A percentile compares a stretch with the other conserved stretches of the same genome.
phyloP scores from a whole-genome alignment of 2,329 filamentous ascomycete species.

The Myotisia sp. region DNA sequence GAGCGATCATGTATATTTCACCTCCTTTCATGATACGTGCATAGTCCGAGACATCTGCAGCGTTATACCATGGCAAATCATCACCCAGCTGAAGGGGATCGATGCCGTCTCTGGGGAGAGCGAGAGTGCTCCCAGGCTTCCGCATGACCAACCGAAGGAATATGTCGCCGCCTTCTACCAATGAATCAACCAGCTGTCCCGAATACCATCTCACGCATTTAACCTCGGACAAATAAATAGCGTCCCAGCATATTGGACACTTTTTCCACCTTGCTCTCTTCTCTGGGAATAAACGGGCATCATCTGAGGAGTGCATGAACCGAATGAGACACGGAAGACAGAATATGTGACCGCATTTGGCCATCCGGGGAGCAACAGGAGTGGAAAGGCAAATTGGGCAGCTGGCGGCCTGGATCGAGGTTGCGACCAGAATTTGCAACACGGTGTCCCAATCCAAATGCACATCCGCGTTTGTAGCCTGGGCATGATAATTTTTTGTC shows the following conservation, averaged over 20 bases:
- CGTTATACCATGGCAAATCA: slow-evolving; percentile 88
- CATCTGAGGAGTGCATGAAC: slow-evolving; percentile 83
- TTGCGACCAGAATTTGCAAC: slow-evolving; percentile 78
- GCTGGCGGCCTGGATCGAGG: slow-evolving; percentile 71
- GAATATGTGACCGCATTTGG: slow-evolving; percentile 92
- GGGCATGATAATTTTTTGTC: slow-evolving; percentile 59
- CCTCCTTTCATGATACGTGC: slow-evolving; percentile 91
- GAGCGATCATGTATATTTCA: slow-evolving; percentile 67
- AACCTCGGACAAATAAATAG: slow-evolving; percentile 80
- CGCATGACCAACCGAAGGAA: slow-evolving; percentile 76
- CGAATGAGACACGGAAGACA: slow-evolving; percentile 85
- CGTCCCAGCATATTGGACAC: slow-evolving; percentile 90
- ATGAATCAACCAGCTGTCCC: slow-evolving; percentile 64
- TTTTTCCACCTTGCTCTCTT: slow-evolving; percentile 77
- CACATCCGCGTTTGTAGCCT: slow-evolving; percentile 74
- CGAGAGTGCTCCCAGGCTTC: slow-evolving; percentile 65
- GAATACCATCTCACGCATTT: slow-evolving; percentile 81
- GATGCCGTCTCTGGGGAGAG: slow-evolving; percentile 63
- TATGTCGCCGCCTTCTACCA: slow-evolving; percentile 74
- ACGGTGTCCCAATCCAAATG: slow-evolving; percentile 84
- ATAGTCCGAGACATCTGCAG: slow-evolving; percentile 86
- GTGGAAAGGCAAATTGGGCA: slow-evolving; percentile 92
- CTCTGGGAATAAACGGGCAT: slow-evolving; percentile 43
- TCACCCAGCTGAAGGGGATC: slow-evolving; percentile 45
- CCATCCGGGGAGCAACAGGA: slow-evolving; percentile 90